Percentiles rank a stretch among this genome's conserved stretches.
Evolutionary conservation across 805 yeast genomes (phyloP).

Genomic region (Blastobotrys peoriensis): DNA sequence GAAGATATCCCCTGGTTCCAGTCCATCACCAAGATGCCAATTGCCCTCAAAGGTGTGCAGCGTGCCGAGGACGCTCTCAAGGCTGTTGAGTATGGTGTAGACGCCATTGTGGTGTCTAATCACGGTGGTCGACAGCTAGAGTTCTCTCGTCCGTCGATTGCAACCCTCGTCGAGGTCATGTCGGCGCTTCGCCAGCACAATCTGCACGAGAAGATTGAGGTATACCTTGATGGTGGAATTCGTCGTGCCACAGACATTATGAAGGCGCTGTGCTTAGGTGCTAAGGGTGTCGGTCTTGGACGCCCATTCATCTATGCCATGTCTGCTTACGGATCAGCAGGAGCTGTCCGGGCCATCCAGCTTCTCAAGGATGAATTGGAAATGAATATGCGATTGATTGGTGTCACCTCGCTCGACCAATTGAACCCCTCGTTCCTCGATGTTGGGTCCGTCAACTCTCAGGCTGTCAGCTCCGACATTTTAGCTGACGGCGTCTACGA

Average conservation of each 20-base stretch:
- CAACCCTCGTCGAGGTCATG: conserved; percentile 58
- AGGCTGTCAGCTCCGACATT: conserved; percentile 47
- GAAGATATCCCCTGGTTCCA: conserved; percentile 54
- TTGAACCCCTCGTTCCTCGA: conserved; percentile 61
- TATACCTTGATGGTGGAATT: conserved; percentile 72
- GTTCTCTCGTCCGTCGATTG: conserved; percentile 69
- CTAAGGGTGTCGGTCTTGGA: conserved; percentile 69
- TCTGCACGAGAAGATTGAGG: conserved; percentile 44
- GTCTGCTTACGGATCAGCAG: conserved; percentile 74
- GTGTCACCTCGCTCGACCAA: conserved; percentile 57
- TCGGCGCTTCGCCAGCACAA: conserved; percentile 47
- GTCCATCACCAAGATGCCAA: conserved; percentile 54
- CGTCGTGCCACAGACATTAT: conserved; percentile 72
- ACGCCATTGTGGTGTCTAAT: conserved; percentile 78
- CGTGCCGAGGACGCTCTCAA: conserved; percentile 68
- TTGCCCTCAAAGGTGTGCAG: conserved; percentile 79
- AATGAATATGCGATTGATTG: conserved; percentile 75
- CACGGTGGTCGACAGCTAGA: conserved; percentile 91
- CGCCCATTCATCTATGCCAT: conserved; percentile 72
- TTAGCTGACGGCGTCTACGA: conserved; percentile 52
- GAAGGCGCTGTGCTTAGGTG: conserved; percentile 73
- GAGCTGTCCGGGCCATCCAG: conserved; percentile 60
- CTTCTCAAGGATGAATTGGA: conserved; percentile 63
- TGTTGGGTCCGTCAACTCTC: conserved; percentile 37
- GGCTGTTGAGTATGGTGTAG: conserved; percentile 66